Evolutionary conservation across 2,329 filamentous ascomycete genomes (phyloP).

Genomic region (Bipolaris bicolor): DNA sequence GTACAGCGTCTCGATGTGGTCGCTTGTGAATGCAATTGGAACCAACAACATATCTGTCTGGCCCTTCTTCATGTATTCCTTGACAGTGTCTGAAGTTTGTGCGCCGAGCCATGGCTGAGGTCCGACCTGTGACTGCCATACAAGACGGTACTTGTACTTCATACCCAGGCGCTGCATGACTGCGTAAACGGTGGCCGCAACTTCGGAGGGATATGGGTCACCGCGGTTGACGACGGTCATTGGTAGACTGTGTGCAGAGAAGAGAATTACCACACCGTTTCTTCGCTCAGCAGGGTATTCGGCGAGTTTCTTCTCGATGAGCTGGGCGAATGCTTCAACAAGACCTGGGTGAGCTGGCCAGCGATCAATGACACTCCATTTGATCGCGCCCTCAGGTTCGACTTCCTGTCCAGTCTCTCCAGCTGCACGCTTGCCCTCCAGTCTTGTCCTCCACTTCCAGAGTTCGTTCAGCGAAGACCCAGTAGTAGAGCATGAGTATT

Average conservation of each 20-base stretch:
- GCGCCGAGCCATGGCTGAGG: constrained; percentile 94
- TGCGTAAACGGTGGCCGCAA: constrained; percentile 92
- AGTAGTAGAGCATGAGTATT: constrained; percentile 97
- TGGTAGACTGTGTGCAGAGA: constrained; percentile 93
- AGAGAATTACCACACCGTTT: constrained; percentile 82
- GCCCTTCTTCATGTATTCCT: constrained; percentile 86
- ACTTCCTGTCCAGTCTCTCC: constrained; percentile 49
- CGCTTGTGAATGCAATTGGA: constrained; percentile 97
- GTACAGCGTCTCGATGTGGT: constrained; percentile 96
- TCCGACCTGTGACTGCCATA: constrained; percentile 98
- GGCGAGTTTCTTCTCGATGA: constrained; percentile 83
- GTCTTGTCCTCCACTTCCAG: constrained; percentile 91
- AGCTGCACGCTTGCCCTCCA: constrained; percentile 75
- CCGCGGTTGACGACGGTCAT: constrained; percentile 98
- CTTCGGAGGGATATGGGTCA: constrained; percentile 93
- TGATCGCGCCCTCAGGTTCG: constrained; percentile 71
- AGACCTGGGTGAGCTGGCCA: constrained; percentile 94
- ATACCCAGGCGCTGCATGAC: constrained; percentile 93
- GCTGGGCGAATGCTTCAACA: constrained; percentile 88
- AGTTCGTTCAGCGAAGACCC: constrained; percentile 95
- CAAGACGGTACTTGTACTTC: constrained; percentile 88
- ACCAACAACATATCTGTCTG: constrained; percentile 91
- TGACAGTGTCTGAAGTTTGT: constrained; percentile 87
- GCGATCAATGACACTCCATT: constrained; percentile 97
- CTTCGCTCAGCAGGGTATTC: constrained; percentile 84